Base-by-base conservation (phyloP, 1,284 basidiomycete species). In the Earliella scabrosa region DNA sequence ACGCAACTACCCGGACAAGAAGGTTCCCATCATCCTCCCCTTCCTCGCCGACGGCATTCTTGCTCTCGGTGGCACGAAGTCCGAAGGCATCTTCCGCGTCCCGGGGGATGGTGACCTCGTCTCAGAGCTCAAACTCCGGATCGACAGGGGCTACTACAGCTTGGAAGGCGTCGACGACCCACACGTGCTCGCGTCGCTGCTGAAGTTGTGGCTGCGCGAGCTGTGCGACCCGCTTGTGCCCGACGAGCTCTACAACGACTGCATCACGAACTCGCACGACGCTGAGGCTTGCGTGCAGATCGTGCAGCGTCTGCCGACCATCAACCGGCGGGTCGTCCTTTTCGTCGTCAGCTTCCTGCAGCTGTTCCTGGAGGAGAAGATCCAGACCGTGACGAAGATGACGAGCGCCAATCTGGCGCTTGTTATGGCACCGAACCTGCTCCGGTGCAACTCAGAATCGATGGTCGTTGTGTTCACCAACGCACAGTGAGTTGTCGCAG, bases 141-240 rank as follows among this genome's bases (percentile, higher is more conserved):
- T 97, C 61, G 93, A 97, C 70, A 83, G 88, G 60, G 95, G 95
- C 1, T 90, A 93, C 66, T 97, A 97, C 73, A 93, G 88, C 45
- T 81, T 96, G 52, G 90, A 93, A 61, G 87, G 87, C 27, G 85
- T 95, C 47, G 90, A 93, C 61, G 93, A 96, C 68, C 92, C 93
- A 1, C 88, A 95, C 65, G 88, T 95, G 45, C 86, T 93, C 2
- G 92, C 93, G 4, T 93, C 90, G 2, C 77, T 95, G 44, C 82
- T 96, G 73, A 97, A 97, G 75, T 81, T 96, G 8, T 97, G 93
- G 93, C 79, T 97, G 13, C 83, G 95, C 44, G 95, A 97, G 71
- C 83, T 97, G 16, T 84, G 87, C 65, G 90, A 95, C 63, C 95
- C 95, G 11, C 80, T 97, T 43, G 83, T 97, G 20, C 95, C 95